These are phyloP conservation scores for Parmelia sp. DNA, from an alignment of 495 filamentous ascomycete species.

Conservation along the genomic window DNA sequence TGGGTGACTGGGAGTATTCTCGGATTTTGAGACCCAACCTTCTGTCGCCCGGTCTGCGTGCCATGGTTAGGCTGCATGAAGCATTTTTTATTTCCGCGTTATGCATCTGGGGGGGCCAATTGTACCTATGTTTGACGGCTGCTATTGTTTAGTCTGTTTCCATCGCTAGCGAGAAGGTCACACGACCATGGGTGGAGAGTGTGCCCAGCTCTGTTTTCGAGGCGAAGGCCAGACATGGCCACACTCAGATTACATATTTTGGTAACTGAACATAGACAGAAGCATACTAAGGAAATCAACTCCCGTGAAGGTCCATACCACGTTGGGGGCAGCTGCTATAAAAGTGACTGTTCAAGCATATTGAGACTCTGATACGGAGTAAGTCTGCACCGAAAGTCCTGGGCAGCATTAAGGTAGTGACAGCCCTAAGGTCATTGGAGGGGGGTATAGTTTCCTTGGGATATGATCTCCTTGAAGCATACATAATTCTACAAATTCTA, in stretches of 20 bases:
- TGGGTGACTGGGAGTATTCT: not conserved
- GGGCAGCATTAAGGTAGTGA: too few relatives aligned
- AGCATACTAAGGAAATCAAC: not conserved
- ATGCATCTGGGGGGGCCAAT: constrained; percentile 1
- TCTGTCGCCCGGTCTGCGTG: too few relatives aligned
- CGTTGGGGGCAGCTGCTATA: not conserved
- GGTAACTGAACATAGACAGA: constrained; percentile 1
- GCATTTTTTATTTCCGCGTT: constrained; percentile 1
- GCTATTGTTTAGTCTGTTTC: not conserved
- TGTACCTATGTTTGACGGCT: not conserved
- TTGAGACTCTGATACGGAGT: too few relatives aligned
- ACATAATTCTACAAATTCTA: too few relatives aligned
- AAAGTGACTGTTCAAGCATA: not conserved
- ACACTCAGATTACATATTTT: not conserved
- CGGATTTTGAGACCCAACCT: too few relatives aligned
- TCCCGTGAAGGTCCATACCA: not conserved
- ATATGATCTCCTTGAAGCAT: too few relatives aligned
- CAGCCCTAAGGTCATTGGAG: too few relatives aligned
- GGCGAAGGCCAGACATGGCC: not conserved
- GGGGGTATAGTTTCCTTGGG: too few relatives aligned
- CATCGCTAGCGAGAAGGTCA: not conserved
- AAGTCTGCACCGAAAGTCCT: too few relatives aligned
- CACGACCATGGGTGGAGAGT: not conserved
- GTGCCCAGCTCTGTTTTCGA: not conserved
- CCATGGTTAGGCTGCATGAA: not conserved